Conservation (phyloP, 2,329 filamentous ascomycete genomes). For the Lasiodiplodia citricola region DNA sequence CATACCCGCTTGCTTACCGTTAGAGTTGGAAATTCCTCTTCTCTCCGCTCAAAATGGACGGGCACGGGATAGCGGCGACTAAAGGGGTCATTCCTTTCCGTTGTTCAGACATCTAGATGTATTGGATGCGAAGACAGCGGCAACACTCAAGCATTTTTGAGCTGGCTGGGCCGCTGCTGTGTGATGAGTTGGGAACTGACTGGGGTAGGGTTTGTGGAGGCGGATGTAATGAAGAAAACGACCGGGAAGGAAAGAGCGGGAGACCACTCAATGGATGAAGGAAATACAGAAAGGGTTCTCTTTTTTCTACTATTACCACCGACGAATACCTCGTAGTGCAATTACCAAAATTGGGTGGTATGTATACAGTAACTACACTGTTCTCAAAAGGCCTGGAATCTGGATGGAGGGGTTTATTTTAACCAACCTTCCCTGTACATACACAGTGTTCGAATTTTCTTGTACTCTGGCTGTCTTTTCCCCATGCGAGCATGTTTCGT, state of each 20-base stretch:
- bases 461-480: conserved; percentile 2
- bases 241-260: conserved; percentile 15
- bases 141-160: conserved; percentile 9
- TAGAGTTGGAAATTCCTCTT: conserved; percentile 13
- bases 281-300: conserved; percentile 14
- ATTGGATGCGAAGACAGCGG: conserved; percentile 19
- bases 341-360: conserved; percentile 15
- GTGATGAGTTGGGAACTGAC: neutral
- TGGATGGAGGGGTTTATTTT: conserved; percentile 5
- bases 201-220: neutral
- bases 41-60: neutral
- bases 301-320: conserved; percentile 4
- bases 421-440: conserved; percentile 18
- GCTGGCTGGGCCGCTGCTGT: conserved; percentile 23
- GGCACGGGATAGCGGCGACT: conserved; percentile 5
- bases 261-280: conserved; percentile 9
- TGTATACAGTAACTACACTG: conserved; percentile 12
- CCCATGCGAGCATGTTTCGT: neutral
- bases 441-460: neutral
- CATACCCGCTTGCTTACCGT: conserved; percentile 4
- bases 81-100: conserved; percentile 19
- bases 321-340: neutral
- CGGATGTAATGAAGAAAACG: conserved; percentile 22
- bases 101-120: conserved; percentile 16
- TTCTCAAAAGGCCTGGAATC: neutral